Conservation (phyloP, 2,329 filamentous ascomycete genomes). For the Paraphaeosphaeria sporulosa region DNA sequence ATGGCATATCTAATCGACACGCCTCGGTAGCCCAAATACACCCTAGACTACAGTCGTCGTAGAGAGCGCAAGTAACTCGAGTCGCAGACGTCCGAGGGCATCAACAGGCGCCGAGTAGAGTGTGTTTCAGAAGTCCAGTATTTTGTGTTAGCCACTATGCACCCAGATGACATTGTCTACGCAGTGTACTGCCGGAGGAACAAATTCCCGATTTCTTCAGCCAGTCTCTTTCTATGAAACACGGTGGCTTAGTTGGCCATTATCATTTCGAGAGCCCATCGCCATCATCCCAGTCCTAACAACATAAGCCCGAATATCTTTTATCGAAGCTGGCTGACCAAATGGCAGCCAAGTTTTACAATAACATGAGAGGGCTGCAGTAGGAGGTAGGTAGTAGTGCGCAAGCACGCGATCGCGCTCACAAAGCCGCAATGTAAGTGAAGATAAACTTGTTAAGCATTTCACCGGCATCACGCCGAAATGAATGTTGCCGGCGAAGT, state of each 20-base stretch:
- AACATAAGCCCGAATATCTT: background rate
- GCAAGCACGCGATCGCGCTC: background rate
- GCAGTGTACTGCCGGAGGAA: no score
- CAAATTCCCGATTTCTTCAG: background rate
- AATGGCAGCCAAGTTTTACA: no score
- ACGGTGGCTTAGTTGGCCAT: background rate
- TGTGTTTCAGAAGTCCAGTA: no score
- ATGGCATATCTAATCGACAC: no score
- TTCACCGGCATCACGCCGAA: background rate
- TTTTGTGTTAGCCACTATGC: no score
- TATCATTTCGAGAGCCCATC: background rate
- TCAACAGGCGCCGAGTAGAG: no score
- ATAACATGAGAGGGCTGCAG: background rate
- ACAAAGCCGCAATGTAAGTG: background rate
- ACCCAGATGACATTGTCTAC: background rate
- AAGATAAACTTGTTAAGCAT: background rate
- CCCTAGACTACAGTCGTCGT: no score
- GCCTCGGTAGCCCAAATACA: no score
- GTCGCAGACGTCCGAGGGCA: no score
- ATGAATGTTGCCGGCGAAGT: background rate
- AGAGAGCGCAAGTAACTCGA: no score
- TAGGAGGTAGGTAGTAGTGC: background rate
- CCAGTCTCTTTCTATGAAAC: background rate
- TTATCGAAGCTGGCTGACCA: background rate
- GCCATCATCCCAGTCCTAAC: background rate